These are phyloP conservation scores for Erodium texanum DNA, from an alignment of 441 rosid genomes.

Conservation along the genomic window DNA sequence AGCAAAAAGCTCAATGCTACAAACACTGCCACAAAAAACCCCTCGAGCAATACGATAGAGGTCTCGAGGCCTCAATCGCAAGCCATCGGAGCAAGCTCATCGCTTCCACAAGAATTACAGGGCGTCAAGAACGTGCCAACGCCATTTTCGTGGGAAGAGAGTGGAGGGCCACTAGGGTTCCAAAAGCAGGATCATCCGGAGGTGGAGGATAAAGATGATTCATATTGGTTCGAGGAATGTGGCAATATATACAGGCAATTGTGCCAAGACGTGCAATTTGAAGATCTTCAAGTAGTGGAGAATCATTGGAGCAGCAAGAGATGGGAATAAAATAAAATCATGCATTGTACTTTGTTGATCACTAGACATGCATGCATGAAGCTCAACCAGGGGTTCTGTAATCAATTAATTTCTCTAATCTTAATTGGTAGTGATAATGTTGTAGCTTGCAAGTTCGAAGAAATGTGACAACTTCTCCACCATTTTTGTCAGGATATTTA, in stretches of 20 bases:
- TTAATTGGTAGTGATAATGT: no score
- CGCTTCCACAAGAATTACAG: neutral
- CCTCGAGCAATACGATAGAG: neutral
- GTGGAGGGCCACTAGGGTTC: neutral
- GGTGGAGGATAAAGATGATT: neutral
- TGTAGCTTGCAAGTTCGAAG: no score
- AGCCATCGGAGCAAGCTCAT: neutral
- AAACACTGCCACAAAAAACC: constrained; percentile 14
- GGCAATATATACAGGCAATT: neutral
- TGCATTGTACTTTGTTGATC: neutral
- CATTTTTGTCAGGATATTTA: no score
- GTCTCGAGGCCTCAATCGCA: constrained; percentile 10
- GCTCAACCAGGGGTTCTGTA: no score
- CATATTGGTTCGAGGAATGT: neutral
- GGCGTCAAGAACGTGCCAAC: neutral
- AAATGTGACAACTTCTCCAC: no score
- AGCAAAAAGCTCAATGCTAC: constrained; percentile 25
- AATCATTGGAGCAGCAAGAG: neutral
- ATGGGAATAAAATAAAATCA: neutral
- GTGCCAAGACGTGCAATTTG: neutral
- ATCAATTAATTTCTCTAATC: no score
- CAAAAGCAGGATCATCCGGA: neutral
- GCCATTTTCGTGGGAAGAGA: neutral
- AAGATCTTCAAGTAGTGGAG: neutral
- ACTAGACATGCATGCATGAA: no score